These are phyloP conservation scores for Aspergillus amoenus DNA, from an alignment of 2,329 filamentous ascomycete genomes.

Conservation along the genomic window DNA sequence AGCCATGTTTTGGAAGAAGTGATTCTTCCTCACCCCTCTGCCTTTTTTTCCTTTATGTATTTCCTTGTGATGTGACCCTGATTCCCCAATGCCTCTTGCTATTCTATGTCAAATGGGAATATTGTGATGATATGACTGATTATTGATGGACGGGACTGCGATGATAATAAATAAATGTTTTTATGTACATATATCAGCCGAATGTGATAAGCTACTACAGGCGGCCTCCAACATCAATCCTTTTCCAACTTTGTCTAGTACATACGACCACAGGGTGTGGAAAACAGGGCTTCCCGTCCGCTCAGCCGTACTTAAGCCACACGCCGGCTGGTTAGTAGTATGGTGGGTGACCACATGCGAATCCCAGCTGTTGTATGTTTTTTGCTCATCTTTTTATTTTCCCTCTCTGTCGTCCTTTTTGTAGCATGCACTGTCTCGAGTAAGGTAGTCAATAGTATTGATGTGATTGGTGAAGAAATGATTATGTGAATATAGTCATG, in stretches of 20 bases:
- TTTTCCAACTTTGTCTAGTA: too few relatives aligned
- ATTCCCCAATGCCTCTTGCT: constrained; percentile 9
- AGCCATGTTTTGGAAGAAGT: constrained; percentile 43
- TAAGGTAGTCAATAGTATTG: too few relatives aligned
- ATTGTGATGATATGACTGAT: constrained; percentile 20
- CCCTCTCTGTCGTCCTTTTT: too few relatives aligned
- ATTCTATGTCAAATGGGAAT: constrained; percentile 20
- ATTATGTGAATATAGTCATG: background rate
- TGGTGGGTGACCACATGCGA: too few relatives aligned
- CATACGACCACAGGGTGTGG: too few relatives aligned
- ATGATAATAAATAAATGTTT: constrained; percentile 5
- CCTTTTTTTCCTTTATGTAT: constrained; percentile 2
- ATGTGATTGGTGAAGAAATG: background rate
- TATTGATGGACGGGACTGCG: constrained; percentile 4
- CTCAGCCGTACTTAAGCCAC: too few relatives aligned
- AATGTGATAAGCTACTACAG: background rate
- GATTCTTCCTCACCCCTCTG: constrained; percentile 8
- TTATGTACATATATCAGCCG: constrained; percentile 8
- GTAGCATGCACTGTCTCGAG: too few relatives aligned
- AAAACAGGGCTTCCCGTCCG: too few relatives aligned
- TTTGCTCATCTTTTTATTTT: too few relatives aligned
- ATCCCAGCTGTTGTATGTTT: too few relatives aligned
- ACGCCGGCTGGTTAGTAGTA: too few relatives aligned
- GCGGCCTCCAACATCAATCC: too few relatives aligned
- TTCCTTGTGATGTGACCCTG: background rate